These are phyloP conservation scores for Euphrasia confusa DNA, from an alignment of 257 asterid genomes.

Conservation along the genomic window DNA sequence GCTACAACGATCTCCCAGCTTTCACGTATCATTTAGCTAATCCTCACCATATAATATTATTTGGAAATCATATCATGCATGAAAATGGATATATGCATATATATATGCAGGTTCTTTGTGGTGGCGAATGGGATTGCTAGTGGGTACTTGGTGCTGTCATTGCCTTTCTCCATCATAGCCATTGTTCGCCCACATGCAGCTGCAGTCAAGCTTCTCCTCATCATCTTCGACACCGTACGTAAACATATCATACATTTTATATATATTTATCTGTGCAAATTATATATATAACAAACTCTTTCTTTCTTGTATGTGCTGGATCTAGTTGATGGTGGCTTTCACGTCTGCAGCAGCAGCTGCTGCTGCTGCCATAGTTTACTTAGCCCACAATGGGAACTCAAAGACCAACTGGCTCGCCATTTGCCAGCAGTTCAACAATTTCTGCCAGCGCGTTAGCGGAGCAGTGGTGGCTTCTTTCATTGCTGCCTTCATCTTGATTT, in stretches of 20 bases:
- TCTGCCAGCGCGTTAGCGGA: slow-evolving; percentile 75
- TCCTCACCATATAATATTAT: neutral
- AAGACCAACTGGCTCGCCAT: slow-evolving; percentile 71
- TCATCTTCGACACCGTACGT: slow-evolving; percentile 61
- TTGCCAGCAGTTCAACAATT: slow-evolving; percentile 67
- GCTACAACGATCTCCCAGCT: slow-evolving; percentile 77
- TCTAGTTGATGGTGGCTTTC: slow-evolving; percentile 53
- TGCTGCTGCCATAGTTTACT: slow-evolving; percentile 70
- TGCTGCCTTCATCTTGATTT: slow-evolving; percentile 45
- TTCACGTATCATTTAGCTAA: slow-evolving; percentile 39
- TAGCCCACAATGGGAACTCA: slow-evolving; percentile 76
- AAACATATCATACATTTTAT: neutral
- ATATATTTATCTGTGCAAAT: neutral
- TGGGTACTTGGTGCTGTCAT: slow-evolving; percentile 69
- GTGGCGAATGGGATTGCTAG: slow-evolving; percentile 70
- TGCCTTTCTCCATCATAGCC: slow-evolving; percentile 77
- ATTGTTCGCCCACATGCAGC: slow-evolving; percentile 65
- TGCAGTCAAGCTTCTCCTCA: slow-evolving; percentile 57
- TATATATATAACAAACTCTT: neutral
- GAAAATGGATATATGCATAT: too few species aligned
- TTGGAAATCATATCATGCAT: too few species aligned
- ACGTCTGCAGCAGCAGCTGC: slow-evolving; percentile 66
- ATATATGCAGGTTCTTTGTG: slow-evolving; percentile 50
- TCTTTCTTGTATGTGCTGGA: neutral
- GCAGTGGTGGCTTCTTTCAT: slow-evolving; percentile 83